Base-by-base conservation (phyloP, 2,329 filamentous ascomycete species). In the Diaporthe eres region DNA sequence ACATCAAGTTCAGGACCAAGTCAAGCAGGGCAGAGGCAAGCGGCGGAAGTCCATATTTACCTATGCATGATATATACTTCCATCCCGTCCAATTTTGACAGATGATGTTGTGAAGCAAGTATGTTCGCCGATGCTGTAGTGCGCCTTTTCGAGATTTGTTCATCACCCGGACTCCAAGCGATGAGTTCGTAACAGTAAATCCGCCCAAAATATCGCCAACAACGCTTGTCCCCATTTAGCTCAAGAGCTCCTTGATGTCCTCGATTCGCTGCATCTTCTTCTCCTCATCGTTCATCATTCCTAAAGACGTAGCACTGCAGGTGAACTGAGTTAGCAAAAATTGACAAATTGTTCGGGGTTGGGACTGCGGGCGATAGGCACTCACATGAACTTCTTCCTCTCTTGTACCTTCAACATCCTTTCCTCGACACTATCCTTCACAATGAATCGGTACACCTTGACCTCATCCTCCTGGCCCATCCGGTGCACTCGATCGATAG, bases 361-460 rank as follows among this genome's bases (percentile, higher is more conserved):
- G 49, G 31, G 28, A 39, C 17, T 57, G 28, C n/a, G 37, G 25
- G 42, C 39, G 28, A 9, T 74, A 58, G 12, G 44, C 74, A 93
- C 94, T 92, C 82, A 95, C 93, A 97, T 94, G 80, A 97, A 97
- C 88, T 96, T 98, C 88, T 99, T 99, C 82, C 96, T 88, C 79
- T 98, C 96, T 83, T 99, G 97, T 47, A 99, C 92, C 84, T 90
- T 92, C 79, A 99, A 84, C 95, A 99, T 99, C 83, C 96, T 92
- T 84, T 97, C 94, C 87, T 99, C 97, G 53, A 99, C 97, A 78
- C 95, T 98, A 63, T 93, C 92, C 84, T 94, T 93, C 1, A 98
- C 94, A 75, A 99, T 94, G 81, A 98, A 98, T 39, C 97, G 88
- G 79, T 93, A 93, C 0, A 99, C 96, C 74, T 92, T 91, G 2